Evolutionary conservation across 2,329 filamentous ascomycete species (phyloP), one percentile per base, ranked within the genome.

Genomic region (Pseudogymnoascus sp.): DNA sequence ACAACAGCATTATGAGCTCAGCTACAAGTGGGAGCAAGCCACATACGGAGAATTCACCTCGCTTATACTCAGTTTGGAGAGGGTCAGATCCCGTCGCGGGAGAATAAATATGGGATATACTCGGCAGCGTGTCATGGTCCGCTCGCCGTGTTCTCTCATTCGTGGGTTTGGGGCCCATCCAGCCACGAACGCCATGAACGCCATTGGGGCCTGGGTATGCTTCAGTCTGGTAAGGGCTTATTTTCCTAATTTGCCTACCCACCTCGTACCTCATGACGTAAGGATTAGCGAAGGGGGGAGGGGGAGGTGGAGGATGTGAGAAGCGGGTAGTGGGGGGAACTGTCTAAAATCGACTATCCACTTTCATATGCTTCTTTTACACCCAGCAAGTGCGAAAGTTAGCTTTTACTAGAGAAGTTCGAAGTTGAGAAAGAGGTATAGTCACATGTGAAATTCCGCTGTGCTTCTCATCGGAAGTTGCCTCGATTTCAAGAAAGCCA

Each of bases 201-300:
- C 49, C 49, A 55, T 55, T 33, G 5, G 16, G 28, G 49, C 28
- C 49, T 55, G n/a, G 49, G 28, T 55, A 16, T 55, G 49, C 49
- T 55, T 55, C 49, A 55, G 49, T 55, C 28, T 55, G 49, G 49
- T 55, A 55, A 55, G 49, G 49, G 49, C 49, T 55, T 55, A 55
- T 55, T 55, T 33, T 52, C 25, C 28, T 19, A 55, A 55, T 55
- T 55, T 55, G 49, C 25, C 49, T 33, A 33, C 28, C 49, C 49
- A 55, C 49, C 45, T 55, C 28, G 8, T 55, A 19, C 49, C 49
- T 19, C 49, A 35, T 55, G 49, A 55, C 49, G 28, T 55, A 55
- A 55, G 28, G 49, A 55, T 55, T 55, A 55, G 28, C 28, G 49
- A 55, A 55, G 49, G 45, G 19, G 19, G 45, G 49, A 55, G 28